Base-by-base conservation (phyloP, 2,329 filamentous ascomycete species). In the Alternaria ethzedia region DNA sequence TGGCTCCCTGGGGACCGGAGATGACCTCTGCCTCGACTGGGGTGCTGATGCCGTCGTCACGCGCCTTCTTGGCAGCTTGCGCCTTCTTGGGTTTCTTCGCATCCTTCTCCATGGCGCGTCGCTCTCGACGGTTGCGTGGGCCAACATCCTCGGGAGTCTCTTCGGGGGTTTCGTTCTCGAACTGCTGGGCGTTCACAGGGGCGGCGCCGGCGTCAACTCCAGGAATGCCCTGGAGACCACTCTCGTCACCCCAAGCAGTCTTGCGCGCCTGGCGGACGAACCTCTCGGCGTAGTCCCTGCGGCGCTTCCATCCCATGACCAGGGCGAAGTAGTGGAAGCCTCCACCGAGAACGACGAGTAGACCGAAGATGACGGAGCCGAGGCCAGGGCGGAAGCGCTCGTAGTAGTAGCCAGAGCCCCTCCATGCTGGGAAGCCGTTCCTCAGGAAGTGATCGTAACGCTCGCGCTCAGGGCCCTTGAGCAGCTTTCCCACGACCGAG, bases 331-430 rank as follows among this genome's bases (percentile, higher is more conserved):
- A 99, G 83, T 99, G 96, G 41, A 92, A 90, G 28, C 85, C 92
- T 67, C 96, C 96, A 61, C 94, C 95, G 55, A 91, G 88, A 56
- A 93, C 88, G 66, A 97, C 79, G 80, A 98, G 93, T 44, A 97
- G 83, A 51, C 95, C 94, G 25, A 90, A 65, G 55, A 98, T 81
- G 49, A 97, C 96, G 13, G 92, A 92, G 63, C 93, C 93, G 47
- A 98, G 84, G 9, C 96, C 96, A 2, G 96, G 96, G 20, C 96
- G 89, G 86, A 95, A 97, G 61, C 96, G 90, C 74, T 89, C 90
- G 84, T 99, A 99, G 86, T 98, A 99, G 87, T 99, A 99, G 66
- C 96, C 95, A 47, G 95, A 97, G 62, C 96, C 96, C 83, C 95
- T 94, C 96, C 96, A 99, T 59, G 88, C 89, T 30, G 96, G 96